Evolutionary conservation across 2,329 filamentous ascomycete species (phyloP), one percentile per base, ranked within the genome.

Genomic region (Venturia pyrina): DNA sequence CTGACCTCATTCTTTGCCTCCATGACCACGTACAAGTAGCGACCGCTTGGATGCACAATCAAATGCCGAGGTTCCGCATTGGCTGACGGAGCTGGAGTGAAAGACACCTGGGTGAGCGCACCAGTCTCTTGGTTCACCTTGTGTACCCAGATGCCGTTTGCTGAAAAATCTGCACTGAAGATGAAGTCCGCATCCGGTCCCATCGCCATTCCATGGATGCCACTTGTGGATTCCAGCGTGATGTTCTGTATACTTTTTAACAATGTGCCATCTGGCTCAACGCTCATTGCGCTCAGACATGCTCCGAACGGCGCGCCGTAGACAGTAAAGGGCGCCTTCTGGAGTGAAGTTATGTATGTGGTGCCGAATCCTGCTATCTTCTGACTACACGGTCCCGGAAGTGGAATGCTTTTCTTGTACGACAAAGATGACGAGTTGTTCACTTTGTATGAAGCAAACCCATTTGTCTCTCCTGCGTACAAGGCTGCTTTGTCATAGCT

Each of bases 1-100:
- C 87, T 90, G 66, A 96, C 78, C 64, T 88, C 82, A 78, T 96
- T 96, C 65, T 91, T 90, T 17, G 87, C 88, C 77, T 96, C 91
- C 89, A 95, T 96, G 70, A 96, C 82, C 8, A 85, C 90, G 77
- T 96, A 96, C 66, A 96, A 82, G 76, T 91, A 92, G 67, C 87
- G 83, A 28, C 90, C 90, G 1, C 84, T 84, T 3, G 88, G 88
- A 75, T 93, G 89, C 74, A 95, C 88, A 70, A 90, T 90, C 17
- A 96, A 89, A 91, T 91, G 96, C 72, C 91, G 85, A 19, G 91
- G 91, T 75, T 95, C 91, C 75, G 96, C 91, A 67, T 82, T 82
- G 2, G 84, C 77, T 56, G 82, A 81, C 0, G 90, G 90, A 37
- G 90, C 90, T 68, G 89, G 84, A 43, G 93, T 81, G 72, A 83